These are phyloP conservation scores for Noccaea bulbosa DNA, from an alignment of 345 rosid genomes.

Conservation along the genomic window DNA sequence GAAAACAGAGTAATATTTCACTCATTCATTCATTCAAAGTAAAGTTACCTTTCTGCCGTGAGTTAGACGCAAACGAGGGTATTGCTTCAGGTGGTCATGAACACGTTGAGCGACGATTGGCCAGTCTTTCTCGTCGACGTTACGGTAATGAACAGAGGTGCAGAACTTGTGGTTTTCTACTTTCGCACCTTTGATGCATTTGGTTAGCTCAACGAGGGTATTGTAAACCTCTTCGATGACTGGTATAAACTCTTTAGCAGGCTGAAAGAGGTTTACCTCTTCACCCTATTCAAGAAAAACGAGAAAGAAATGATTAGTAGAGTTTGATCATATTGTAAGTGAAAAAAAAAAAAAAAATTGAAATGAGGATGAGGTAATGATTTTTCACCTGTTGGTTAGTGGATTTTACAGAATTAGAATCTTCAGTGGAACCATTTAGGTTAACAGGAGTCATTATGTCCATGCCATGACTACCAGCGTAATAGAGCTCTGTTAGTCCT, in stretches of 20 bases:
- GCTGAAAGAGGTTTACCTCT: slow-evolving; percentile 91
- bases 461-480: slow-evolving; percentile 99
- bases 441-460: slow-evolving; percentile 79
- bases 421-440: slow-evolving; percentile 49
- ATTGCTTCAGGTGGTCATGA: slow-evolving; percentile 74
- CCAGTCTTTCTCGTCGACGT: slow-evolving; percentile 94
- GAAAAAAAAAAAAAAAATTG: not conserved
- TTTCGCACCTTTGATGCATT: slow-evolving; percentile 71
- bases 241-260: slow-evolving; percentile 87
- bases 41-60: slow-evolving; percentile 90
- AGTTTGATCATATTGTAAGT: not conserved
- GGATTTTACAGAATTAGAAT: slow-evolving; percentile 56
- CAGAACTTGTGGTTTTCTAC: slow-evolving; percentile 99
- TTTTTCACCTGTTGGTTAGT: slow-evolving; percentile 68
- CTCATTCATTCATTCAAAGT: slow-evolving; percentile 55
- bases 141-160: slow-evolving; percentile 94
- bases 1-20: slow-evolving; percentile 33
- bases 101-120: slow-evolving; percentile 74
- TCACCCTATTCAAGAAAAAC: slow-evolving; percentile 55
- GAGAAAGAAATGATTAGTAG: not conserved
- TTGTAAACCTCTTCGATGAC: slow-evolving; percentile 88
- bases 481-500: slow-evolving; percentile 88
- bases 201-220: slow-evolving; percentile 78
- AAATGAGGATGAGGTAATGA: not conserved
- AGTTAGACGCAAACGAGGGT: slow-evolving; percentile 79